These are phyloP conservation scores for Epipyxis sp. DNA, from an alignment of 108 stramenopile genomes.

Conservation along the genomic window DNA sequence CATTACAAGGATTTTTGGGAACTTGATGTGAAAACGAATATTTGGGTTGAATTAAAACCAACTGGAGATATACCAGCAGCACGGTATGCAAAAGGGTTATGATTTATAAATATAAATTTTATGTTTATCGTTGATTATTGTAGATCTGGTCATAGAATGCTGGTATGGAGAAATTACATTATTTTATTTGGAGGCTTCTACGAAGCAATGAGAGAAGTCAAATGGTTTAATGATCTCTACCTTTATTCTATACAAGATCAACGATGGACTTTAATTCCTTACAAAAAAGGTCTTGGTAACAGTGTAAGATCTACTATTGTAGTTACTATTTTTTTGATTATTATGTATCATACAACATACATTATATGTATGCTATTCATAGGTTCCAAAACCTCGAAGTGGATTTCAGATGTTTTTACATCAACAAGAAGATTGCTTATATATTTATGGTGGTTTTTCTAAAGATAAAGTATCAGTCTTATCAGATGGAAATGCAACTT, in stretches of 20 bases:
- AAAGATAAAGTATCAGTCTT: conserved; percentile 21
- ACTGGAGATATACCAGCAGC: conserved; percentile 67
- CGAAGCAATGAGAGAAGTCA: conserved; percentile 69
- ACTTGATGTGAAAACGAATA: conserved; percentile 65
- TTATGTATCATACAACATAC: conserved; percentile 28
- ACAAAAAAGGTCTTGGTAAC: background rate
- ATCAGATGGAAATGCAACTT: background rate
- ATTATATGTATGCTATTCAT: no score
- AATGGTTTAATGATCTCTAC: conserved; percentile 56
- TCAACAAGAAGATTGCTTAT: conserved; percentile 37
- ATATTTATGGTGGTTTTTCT: conserved; percentile 46
- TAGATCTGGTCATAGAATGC: conserved; percentile 72
- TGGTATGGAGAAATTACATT: conserved; percentile 87
- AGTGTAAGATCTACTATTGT: background rate
- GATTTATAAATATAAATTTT: no score
- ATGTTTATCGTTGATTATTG: background rate
- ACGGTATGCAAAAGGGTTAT: conserved; percentile 36
- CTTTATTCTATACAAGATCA: conserved; percentile 51
- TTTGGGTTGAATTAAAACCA: conserved; percentile 73
- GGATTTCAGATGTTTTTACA: conserved; percentile 48
- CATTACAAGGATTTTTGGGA: conserved; percentile 90
- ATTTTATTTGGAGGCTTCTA: conserved; percentile 93
- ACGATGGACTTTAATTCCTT: conserved; percentile 35
- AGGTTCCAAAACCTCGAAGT: conserved; percentile 41
- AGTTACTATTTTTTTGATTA: no score